Evolutionary conservation across 495 filamentous ascomycete genomes (phyloP), one percentile per base, ranked within the genome.

Genomic region (Aspergillus cavernicola): DNA sequence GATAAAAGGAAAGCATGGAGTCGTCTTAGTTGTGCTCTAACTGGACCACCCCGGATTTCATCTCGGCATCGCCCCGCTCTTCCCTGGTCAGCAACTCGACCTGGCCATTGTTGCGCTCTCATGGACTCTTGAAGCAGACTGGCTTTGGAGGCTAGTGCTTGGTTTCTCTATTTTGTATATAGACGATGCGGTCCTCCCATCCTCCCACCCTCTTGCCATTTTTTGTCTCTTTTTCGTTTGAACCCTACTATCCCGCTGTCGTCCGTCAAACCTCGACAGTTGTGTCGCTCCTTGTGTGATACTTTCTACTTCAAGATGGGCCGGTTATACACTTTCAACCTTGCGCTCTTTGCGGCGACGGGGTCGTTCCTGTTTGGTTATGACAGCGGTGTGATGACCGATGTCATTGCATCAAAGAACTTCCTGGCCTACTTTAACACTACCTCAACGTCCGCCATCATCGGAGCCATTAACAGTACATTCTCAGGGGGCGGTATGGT

Each of bases 361-460:
- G 76, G 76, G 40, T 74, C 70, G 10, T 79, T 80, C 53, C 62
- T 81, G 29, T 81, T 79, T 51, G 78, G 78, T n/a, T 81, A 79
- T 65, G 76, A 80, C 53, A 72, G 70, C 22, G 78, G 78, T 50
- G 77, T 81, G 4, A 79, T 81, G 76, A 77, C 76, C 1, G 75
- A 79, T 67, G 76, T 80, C 28, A 80, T 81, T 52, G 72, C 67
- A 6, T 77, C 74, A 13, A 54, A 65, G 2, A 72, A 78, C 42
- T 80, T 80, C 62, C 46, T 78, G 26, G 41, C 51, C 11, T 79
- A 70, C 45, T 80, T 81, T 58, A 69, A 76, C 39, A 77, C 77
- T 3, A 68, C 69, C 24, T 64, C 72, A 36, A 71, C 70, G 1
- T 73, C 72, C n/a, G 65, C 71, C 29, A 73, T 79, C n/a, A 74